phyloP scores from a whole-genome alignment of 176 grass and related monocot genomes.

The Oryza meridionalis region DNA sequence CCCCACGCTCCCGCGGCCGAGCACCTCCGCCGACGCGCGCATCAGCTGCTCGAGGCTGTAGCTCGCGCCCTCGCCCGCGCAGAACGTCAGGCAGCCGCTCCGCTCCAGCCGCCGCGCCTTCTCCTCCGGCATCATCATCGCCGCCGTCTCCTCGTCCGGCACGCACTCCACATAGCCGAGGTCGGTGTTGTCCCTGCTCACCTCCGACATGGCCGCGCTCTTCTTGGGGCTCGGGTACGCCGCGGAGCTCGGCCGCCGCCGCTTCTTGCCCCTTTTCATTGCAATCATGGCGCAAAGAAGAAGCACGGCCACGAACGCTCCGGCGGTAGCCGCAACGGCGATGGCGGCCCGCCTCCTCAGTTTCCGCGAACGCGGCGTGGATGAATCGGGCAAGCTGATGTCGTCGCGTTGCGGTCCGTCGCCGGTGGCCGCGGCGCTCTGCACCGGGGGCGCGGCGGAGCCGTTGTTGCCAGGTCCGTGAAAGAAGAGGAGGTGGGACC shows the following conservation, averaged over 20 bases:
- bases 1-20: constrained; percentile 81
- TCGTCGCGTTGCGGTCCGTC: constrained; percentile 22
- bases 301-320: constrained; percentile 44
- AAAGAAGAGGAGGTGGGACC: constrained; percentile 75
- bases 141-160: constrained; percentile 56
- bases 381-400: constrained; percentile 50
- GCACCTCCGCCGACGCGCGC: constrained; percentile 89
- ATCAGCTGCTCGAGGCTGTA: constrained; percentile 95
- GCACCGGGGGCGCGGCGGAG: constrained; percentile 42
- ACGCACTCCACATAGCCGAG: constrained; percentile 50
- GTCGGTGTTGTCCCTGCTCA: constrained; percentile 45
- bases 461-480: constrained; percentile 30
- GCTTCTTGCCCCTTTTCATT: constrained; percentile 52
- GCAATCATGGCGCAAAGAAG: constrained; percentile 49
- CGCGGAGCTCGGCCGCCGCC: constrained; percentile 42
- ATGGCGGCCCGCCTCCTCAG: constrained; percentile 40
- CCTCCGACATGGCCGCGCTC: constrained; percentile 42
- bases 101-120: constrained; percentile 72
- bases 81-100: constrained; percentile 89
- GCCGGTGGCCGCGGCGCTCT: constrained; percentile 41
- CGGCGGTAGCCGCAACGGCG: constrained; percentile 39
- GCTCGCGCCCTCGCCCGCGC: constrained; percentile 70
- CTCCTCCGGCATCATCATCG: constrained; percentile 81
- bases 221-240: constrained; percentile 64
- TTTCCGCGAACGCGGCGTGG: constrained; percentile 42